These are phyloP conservation scores for Vitis hybrid DNA, from an alignment of 177 flowering plant genomes.

Conservation along the genomic window DNA sequence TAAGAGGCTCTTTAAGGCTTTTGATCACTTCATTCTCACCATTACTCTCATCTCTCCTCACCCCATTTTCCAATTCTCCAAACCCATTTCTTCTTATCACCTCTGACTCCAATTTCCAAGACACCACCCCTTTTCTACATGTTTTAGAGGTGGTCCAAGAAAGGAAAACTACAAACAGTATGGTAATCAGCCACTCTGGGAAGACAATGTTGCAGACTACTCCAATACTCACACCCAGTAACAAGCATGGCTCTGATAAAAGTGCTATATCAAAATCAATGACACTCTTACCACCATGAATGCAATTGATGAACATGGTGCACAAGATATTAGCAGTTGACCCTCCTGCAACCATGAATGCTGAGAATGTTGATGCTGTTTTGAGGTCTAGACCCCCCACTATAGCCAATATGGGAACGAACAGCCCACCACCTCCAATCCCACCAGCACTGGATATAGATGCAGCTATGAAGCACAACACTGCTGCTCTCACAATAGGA, in stretches of 20 bases:
- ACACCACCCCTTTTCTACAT: constrained; percentile 36
- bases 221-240: constrained; percentile 71
- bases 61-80: constrained; percentile 21
- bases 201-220: constrained; percentile 57
- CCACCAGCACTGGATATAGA: constrained; percentile 78
- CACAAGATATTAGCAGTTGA: constrained; percentile 54
- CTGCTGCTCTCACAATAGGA: constrained; percentile 31
- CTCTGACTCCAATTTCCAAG: constrained; percentile 57
- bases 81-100: constrained; percentile 14
- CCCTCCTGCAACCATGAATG: constrained; percentile 80
- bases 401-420: constrained; percentile 54
- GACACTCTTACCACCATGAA: constrained; percentile 28
- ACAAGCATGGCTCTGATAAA: constrained; percentile 62
- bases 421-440: constrained; percentile 76
- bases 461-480: constrained; percentile 51
- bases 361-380: constrained; percentile 62
- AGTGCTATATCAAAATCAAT: constrained; percentile 66
- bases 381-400: constrained; percentile 63
- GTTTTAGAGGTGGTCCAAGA: constrained; percentile 61
- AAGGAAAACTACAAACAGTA: constrained; percentile 50
- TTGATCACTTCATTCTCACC: constrained; percentile 11
- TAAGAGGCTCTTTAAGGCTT: constrained; percentile 32
- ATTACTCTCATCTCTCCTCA: constrained; percentile 11
- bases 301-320: constrained; percentile 27
- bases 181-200: constrained; percentile 70